Evolutionary conservation across 2,329 filamentous ascomycete species (phyloP).

Genomic region (Talaromyces funiculosus): DNA sequence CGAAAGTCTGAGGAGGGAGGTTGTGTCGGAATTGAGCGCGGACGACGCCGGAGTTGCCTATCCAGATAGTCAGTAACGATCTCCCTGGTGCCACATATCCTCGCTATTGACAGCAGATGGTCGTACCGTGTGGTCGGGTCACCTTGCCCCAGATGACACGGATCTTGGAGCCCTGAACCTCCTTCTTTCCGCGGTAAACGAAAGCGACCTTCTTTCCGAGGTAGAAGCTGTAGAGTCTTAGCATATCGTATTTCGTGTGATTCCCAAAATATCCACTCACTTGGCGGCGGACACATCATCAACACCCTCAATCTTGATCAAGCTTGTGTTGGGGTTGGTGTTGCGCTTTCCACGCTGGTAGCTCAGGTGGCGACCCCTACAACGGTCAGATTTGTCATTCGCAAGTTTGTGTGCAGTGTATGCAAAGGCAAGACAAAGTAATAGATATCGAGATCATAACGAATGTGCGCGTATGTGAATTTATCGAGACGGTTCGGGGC

Average conservation of each 20-base stretch:
- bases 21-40: conserved; percentile 95
- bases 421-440: neutral
- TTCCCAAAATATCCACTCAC: conserved; percentile 43
- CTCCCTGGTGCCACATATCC: neutral
- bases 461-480: neutral
- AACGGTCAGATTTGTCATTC: conserved; percentile 28
- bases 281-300: conserved; percentile 82
- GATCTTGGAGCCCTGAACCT: conserved; percentile 97
- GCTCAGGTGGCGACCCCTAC: conserved; percentile 93
- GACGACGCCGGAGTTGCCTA: conserved; percentile 96
- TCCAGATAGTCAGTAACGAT: neutral
- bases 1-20: conserved; percentile 94
- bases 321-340: conserved; percentile 78
- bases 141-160: conserved; percentile 99
- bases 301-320: conserved; percentile 99
- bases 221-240: conserved; percentile 63
- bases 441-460: neutral
- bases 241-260: neutral
- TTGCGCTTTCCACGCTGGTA: conserved; percentile 94
- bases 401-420: neutral
- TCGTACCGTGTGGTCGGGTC: conserved; percentile 84
- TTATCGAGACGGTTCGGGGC: conserved; percentile 10
- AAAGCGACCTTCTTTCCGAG: conserved; percentile 98
- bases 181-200: conserved; percentile 93
- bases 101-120: neutral